Percentiles rank a stretch among this genome's conserved stretches.
phyloP scores from a whole-genome alignment of 345 rosid genomes.

The Salix arbutifolia region DNA sequence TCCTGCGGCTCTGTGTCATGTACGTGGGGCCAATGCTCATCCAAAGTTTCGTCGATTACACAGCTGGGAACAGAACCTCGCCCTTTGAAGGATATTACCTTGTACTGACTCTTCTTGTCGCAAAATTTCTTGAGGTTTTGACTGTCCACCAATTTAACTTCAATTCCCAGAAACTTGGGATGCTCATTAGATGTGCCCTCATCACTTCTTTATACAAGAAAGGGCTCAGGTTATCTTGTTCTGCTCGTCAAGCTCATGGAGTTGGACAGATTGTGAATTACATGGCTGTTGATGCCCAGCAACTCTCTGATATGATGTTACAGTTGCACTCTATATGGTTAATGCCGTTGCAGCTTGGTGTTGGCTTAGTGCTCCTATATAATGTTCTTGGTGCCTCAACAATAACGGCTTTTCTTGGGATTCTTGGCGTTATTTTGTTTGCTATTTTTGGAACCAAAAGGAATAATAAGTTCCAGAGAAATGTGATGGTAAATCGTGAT shows the following conservation, averaged over 20 bases:
- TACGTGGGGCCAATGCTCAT: constrained; percentile 82
- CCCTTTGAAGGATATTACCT: constrained; percentile 79
- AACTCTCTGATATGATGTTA: constrained; percentile 93
- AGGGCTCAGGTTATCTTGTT: constrained; percentile 68
- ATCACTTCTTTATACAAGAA: constrained; percentile 75
- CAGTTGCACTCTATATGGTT: constrained; percentile 93
- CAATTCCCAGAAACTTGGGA: constrained; percentile 88
- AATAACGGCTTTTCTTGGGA: constrained; percentile 51
- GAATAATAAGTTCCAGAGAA: constrained; percentile 62
- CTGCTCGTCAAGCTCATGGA: constrained; percentile 88
- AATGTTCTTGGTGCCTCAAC: constrained; percentile 56
- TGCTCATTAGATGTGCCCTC: constrained; percentile 82
- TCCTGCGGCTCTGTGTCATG: constrained; percentile 63
- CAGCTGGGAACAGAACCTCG: constrained; percentile 74
- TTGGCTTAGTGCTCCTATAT: constrained; percentile 67
- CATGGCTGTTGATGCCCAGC: constrained; percentile 98
- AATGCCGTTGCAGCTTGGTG: constrained; percentile 71
- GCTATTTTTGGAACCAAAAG: constrained; percentile 47
- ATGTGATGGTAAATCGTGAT: constrained; percentile 73
- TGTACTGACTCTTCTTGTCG: constrained; percentile 58
- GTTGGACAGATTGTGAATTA: constrained; percentile 95
- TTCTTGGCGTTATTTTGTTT: constrained; percentile 44
- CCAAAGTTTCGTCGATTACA: constrained; percentile 72
- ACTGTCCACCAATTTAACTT: constrained; percentile 78
- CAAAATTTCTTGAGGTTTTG: constrained; percentile 77